A percentile compares a stretch with the other conserved stretches of the same genome.
phyloP scores from a whole-genome alignment of 805 yeast species.

The Candida insectorum region DNA sequence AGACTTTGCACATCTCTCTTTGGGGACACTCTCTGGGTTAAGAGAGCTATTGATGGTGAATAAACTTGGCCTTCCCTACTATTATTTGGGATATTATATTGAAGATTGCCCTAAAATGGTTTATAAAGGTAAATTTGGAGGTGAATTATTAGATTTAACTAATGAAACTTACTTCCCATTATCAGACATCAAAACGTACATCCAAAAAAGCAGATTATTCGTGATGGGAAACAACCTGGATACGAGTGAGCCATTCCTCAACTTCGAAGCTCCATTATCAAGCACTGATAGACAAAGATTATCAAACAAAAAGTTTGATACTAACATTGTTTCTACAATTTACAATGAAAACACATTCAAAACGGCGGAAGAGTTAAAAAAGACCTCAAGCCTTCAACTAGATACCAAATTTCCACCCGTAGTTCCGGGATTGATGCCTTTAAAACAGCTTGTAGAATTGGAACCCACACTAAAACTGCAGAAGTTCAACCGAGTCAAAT shows the following conservation, averaged over 20 bases:
- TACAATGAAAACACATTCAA: slow-evolving; percentile 14
- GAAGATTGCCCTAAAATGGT: slow-evolving; percentile 79
- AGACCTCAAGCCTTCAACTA: slow-evolving; percentile 12
- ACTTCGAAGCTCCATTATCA: slow-evolving; percentile 4
- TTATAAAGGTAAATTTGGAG: slow-evolving; percentile 78
- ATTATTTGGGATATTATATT: slow-evolving; percentile 79
- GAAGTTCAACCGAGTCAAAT: too few species aligned
- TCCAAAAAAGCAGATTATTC: slow-evolving; percentile 30
- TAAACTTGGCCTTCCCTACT: slow-evolving; percentile 47
- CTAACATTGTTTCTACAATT: slow-evolving; percentile 18
- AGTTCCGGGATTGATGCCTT: slow-evolving; percentile 13
- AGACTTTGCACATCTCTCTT: slow-evolving; percentile 59
- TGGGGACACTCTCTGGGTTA: slow-evolving; percentile 77
- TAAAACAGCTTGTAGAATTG: slow-evolving; percentile 6
- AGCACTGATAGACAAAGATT: slow-evolving; percentile 13
- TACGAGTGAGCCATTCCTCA: background rate
- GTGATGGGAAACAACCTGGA: slow-evolving; percentile 17
- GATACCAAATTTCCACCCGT: slow-evolving; percentile 10
- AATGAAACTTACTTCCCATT: slow-evolving; percentile 43
- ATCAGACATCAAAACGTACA: slow-evolving; percentile 21
- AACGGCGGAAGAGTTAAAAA: slow-evolving; percentile 16
- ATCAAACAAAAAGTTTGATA: slow-evolving; percentile 5
- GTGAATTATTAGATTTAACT: slow-evolving; percentile 60
- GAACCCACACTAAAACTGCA: too few species aligned
- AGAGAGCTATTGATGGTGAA: slow-evolving; percentile 60